A percentile compares a stretch with the other conserved stretches of the same genome.
Evolutionary conservation across 2,329 filamentous ascomycete species (phyloP).

Genomic region (Fusarium ambrosium): DNA sequence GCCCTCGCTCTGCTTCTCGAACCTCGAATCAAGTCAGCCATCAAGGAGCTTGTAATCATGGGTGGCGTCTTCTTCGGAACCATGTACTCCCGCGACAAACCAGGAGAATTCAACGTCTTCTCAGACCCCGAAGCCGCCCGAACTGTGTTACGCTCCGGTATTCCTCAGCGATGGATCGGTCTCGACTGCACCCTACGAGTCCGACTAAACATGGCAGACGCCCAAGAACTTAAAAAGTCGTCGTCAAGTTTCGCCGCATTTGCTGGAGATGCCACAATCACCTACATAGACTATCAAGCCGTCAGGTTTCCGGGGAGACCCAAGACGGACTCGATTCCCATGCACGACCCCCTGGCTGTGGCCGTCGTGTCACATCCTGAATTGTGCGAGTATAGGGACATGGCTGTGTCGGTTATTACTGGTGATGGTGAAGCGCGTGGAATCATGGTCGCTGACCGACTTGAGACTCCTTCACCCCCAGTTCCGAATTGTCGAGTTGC

Average conservation of each 20-base stretch:
- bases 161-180: conserved; percentile 25
- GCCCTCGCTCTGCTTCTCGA: conserved; percentile 21
- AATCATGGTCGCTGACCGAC: conserved; percentile 19
- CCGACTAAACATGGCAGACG: conserved; percentile 13
- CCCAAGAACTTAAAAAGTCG: conserved; percentile 10
- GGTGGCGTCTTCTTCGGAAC: conserved; percentile 19
- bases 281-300: conserved; percentile 19
- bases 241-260: conserved; percentile 18
- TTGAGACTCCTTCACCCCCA: conserved; percentile 13
- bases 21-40: conserved; percentile 12
- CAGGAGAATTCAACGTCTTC: conserved; percentile 27
- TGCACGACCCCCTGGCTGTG: conserved; percentile 23
- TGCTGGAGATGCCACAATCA: conserved; percentile 14
- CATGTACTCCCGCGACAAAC: conserved; percentile 14
- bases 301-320: conserved; percentile 21
- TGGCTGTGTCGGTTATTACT: conserved; percentile 16
- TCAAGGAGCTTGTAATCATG: conserved; percentile 29
- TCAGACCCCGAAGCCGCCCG: conserved; percentile 24
- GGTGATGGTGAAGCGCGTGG: conserved; percentile 17
- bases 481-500: conserved; percentile 20
- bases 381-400: conserved; percentile 16
- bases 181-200: conserved; percentile 20
- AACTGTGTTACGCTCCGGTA: conserved; percentile 13
- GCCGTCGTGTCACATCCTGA: conserved; percentile 18
- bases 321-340: conserved; percentile 16